Evolutionary conservation across 257 asterid species (phyloP), one percentile per base, ranked within the genome.

Genomic region (Ilex asprella): DNA sequence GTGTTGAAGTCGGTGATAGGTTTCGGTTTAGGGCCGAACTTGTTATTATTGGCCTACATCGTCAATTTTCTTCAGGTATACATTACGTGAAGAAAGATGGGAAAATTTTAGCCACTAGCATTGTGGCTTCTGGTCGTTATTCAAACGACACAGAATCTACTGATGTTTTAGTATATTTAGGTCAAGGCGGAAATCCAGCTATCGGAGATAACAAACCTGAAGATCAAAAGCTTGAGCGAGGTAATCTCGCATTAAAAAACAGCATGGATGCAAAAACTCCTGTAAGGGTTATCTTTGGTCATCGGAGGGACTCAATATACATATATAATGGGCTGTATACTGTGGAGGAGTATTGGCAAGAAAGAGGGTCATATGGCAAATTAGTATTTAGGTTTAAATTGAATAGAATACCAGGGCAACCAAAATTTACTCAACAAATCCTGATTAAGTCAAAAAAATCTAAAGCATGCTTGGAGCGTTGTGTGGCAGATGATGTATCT

Each of bases 321-420:
- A 31, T 64, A 12, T 82, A 79, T 56, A 74, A 77, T 21, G 92
- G 92, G 52, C 65, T 84, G 15, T 84, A 77, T 31, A 5, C 10
- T 0, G 82, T 82, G 56, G 64, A 12, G 0, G 73, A 49, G 11
- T 73, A 21, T 55, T 70, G 68, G 74, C 47, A 43, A 5, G 84
- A 77, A 66, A 79, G 58, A 66, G 74, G 31, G 44, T 8, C 7
- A 12, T 29, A 64, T 7, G 70, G 70, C n/a, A 75, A 73, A 50
- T 8, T 69, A 30, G 68, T 63, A 32, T 79, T 58, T 70, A 82
- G 64, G 67, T 84, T 82, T 59, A 78, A 84, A 60, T 52, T 79
- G 61, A 53, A 57, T 2, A 74, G 92, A 74, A 30, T 67, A 35
- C 30, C 71, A 11, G 59, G 50, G 67, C 84, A 81, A 63, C 75